Evolutionary conservation across 2,329 filamentous ascomycete genomes (phyloP).

Genomic region (Colletotrichum simmondsii): DNA sequence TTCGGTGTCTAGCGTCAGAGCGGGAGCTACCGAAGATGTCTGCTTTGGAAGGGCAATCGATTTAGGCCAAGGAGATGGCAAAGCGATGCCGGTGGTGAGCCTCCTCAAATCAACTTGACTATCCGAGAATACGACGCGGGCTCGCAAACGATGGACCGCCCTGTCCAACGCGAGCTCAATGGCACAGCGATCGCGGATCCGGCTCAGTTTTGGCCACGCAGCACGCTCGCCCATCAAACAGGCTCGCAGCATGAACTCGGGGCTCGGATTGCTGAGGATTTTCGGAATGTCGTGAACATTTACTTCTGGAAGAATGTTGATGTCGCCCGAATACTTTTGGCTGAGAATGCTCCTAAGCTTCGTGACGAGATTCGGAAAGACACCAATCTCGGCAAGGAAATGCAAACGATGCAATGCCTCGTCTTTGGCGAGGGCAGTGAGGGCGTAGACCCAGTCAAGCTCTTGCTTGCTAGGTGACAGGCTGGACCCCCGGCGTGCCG

Average conservation of each 20-base stretch:
- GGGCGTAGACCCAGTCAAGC: conserved; percentile 70
- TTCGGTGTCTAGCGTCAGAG: conserved; percentile 39
- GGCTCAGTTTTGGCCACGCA: conserved; percentile 90
- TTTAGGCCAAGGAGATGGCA: conserved; percentile 41
- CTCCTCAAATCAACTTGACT: conserved; percentile 70
- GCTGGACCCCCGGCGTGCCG: conserved; percentile 32
- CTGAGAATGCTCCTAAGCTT: conserved; percentile 85
- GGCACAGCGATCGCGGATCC: conserved; percentile 87
- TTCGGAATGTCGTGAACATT: conserved; percentile 78
- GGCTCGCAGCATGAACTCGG: conserved; percentile 86
- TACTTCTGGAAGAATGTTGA: conserved; percentile 90
- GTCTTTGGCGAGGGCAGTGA: conserved; percentile 80
- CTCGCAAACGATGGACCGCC: conserved; percentile 75
- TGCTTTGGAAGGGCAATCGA: conserved; percentile 36
- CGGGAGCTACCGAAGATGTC: conserved; percentile 35
- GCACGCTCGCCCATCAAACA: conserved; percentile 84
- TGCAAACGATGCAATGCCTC: conserved; percentile 86
- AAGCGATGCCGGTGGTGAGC: conserved; percentile 47
- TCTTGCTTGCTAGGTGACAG: conserved; percentile 49
- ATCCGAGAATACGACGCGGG: conserved; percentile 75
- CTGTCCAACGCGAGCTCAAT: conserved; percentile 87
- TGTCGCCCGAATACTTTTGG: conserved; percentile 94
- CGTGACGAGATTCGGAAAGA: conserved; percentile 82
- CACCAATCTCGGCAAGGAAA: conserved; percentile 80
- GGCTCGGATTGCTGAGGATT: conserved; percentile 85